Evolutionary conservation across 1,284 basidiomycete species (phyloP).

Genomic region (Rhodotorula sp.): DNA sequence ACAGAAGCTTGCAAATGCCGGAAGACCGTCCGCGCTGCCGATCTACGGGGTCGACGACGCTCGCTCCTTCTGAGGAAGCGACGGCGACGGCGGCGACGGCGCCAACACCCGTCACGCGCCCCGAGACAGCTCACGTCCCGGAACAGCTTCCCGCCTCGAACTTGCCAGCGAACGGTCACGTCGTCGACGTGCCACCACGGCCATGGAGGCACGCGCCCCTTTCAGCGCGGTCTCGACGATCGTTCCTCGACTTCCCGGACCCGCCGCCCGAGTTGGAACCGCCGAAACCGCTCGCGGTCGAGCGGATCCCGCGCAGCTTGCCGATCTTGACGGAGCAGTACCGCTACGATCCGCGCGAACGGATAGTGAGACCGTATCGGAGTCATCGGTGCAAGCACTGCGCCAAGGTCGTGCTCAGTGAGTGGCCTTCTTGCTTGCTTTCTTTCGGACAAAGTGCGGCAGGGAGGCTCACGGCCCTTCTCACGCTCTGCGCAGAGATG

Average conservation of each 20-base stretch:
- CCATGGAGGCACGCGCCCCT: neutral
- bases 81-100: neutral
- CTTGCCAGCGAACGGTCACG: neutral
- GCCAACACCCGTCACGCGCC: conserved; percentile 5
- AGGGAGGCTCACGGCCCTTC: neutral
- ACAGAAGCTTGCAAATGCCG: neutral
- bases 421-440: neutral
- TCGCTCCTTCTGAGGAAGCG: neutral
- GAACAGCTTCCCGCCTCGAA: neutral
- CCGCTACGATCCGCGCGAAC: conserved; percentile 61
- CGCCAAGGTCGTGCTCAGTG: conserved; percentile 39
- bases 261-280: conserved; percentile 33
- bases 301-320: conserved; percentile 36
- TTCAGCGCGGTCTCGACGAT: neutral
- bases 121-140: conserved; percentile 10
- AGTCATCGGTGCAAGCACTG: conserved; percentile 67
- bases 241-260: conserved; percentile 35
- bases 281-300: conserved; percentile 7
- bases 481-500: conserved; percentile 18
- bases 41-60: conserved; percentile 2
- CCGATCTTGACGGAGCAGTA: conserved; percentile 59
- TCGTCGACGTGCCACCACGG: neutral
- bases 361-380: conserved; percentile 56
- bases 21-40: neutral
- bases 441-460: too few relatives aligned